A percentile compares a stretch with the other conserved stretches of the same genome.
Evolutionary conservation across 1,284 basidiomycete species (phyloP).

Genomic region (Albatrellus sp.): DNA sequence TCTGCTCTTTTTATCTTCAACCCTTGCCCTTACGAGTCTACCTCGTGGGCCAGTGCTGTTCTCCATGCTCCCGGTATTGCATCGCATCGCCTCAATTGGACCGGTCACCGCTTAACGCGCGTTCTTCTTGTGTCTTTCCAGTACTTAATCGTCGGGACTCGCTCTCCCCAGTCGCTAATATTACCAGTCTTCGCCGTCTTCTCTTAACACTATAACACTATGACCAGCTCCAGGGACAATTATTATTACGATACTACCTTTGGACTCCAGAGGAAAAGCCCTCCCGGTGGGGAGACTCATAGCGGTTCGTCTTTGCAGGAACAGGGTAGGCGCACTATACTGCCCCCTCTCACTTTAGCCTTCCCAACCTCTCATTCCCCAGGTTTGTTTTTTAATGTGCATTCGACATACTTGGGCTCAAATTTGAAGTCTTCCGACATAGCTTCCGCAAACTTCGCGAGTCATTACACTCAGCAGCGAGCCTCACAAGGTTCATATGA

Average conservation of each 20-base stretch:
- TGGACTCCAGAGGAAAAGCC: conserved; percentile 43
- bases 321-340: conserved; percentile 78
- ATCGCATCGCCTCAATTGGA: not conserved
- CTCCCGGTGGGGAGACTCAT: conserved; percentile 37
- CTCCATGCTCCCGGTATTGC: conserved; percentile 1
- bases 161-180: conserved; percentile 31
- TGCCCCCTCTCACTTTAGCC: conserved; percentile 71
- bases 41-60: not conserved
- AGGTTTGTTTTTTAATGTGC: conserved; percentile 53
- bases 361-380: conserved; percentile 79
- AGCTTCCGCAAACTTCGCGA: conserved; percentile 7
- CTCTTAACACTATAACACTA: conserved; percentile 47
- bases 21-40: not conserved
- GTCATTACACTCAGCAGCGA: conserved; percentile 8
- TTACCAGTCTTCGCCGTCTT: conserved; percentile 35
- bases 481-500: conserved; percentile 5
- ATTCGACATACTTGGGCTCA: conserved; percentile 8
- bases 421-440: conserved; percentile 4
- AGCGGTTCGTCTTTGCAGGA: conserved; percentile 45
- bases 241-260: conserved; percentile 42
- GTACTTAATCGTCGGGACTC: conserved; percentile 8
- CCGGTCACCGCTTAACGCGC: conserved; percentile 12
- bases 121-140: not conserved
- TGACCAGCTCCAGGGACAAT: conserved; percentile 51
- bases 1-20: not conserved